These are phyloP conservation scores for Globisporangium barbulae DNA, from an alignment of 352 stramenopile genomes.

Conservation along the genomic window DNA sequence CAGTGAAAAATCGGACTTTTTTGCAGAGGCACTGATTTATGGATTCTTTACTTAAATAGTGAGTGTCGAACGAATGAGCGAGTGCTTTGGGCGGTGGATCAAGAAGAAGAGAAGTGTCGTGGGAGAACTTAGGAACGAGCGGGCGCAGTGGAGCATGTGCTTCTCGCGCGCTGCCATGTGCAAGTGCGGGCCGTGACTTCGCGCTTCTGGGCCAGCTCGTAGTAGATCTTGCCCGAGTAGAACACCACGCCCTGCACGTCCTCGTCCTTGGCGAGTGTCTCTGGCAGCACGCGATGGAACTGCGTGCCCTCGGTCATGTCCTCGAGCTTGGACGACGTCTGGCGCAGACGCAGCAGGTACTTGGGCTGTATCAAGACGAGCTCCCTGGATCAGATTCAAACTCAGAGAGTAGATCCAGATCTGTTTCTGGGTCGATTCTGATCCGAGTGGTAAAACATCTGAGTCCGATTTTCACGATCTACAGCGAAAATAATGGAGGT, in stretches of 20 bases:
- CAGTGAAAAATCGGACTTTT: not conserved
- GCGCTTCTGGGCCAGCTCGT: slow-evolving; percentile 92
- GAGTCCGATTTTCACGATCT: not conserved
- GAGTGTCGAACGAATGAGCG: too few species aligned
- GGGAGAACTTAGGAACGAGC: too few species aligned
- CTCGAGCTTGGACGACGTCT: slow-evolving; percentile 88
- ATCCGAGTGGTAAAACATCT: not conserved
- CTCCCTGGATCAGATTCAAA: not conserved
- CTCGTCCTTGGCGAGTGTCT: slow-evolving; percentile 62
- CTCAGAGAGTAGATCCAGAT: not conserved
- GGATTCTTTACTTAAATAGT: too few species aligned
- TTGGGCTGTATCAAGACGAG: slow-evolving; percentile 96
- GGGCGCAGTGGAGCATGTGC: too few species aligned
- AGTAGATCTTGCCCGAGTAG: slow-evolving; percentile 97
- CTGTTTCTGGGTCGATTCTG: not conserved
- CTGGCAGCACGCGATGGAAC: slow-evolving; percentile 90
- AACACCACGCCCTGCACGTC: slow-evolving; percentile 88
- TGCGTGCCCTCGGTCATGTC: slow-evolving; percentile 93
- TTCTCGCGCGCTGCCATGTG: too few species aligned
- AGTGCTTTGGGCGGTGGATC: too few species aligned
- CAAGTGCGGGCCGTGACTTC: slow-evolving; percentile 38
- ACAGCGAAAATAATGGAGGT: slow-evolving; percentile 33
- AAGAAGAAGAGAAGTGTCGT: too few species aligned
- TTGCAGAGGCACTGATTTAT: not conserved
- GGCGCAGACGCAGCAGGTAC: slow-evolving; percentile 92